Evolutionary conservation across 306 rosid genomes (phyloP).

Genomic region (Carpinus viminea): DNA sequence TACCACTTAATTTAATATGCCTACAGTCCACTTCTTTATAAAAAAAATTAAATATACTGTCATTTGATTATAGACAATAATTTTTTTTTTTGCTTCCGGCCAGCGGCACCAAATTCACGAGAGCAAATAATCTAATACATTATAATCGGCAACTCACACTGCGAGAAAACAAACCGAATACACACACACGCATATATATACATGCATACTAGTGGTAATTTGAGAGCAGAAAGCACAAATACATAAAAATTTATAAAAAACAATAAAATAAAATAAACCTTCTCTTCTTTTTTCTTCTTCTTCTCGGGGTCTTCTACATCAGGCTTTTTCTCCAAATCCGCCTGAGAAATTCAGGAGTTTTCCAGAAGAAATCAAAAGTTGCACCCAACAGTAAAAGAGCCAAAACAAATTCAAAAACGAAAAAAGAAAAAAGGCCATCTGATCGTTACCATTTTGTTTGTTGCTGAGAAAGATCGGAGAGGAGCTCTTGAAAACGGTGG

Average conservation of each 20-base stretch:
- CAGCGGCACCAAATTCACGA: background rate
- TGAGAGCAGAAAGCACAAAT: too few species aligned
- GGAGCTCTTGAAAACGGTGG: background rate
- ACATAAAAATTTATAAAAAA: background rate
- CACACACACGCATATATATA: background rate
- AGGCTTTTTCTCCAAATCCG: constrained; percentile 32
- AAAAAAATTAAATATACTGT: too few species aligned
- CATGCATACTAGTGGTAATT: background rate
- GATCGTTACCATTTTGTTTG: background rate
- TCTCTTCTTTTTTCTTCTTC: constrained; percentile 91
- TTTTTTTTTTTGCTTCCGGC: too few species aligned
- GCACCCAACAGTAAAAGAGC: background rate
- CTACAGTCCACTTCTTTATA: too few species aligned
- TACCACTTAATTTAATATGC: too few species aligned
- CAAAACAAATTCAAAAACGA: background rate
- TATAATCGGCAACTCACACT: background rate
- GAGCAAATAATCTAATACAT: background rate
- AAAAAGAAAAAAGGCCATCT: background rate
- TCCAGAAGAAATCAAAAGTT: background rate
- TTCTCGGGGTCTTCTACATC: constrained; percentile 77
- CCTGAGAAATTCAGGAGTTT: constrained; percentile 20
- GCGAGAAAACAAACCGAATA: background rate
- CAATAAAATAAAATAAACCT: constrained; percentile 38
- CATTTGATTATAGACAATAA: too few species aligned
- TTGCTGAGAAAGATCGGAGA: background rate